Base-by-base conservation (phyloP, 768 basidiomycete species). In the Suillus subaureus region DNA sequence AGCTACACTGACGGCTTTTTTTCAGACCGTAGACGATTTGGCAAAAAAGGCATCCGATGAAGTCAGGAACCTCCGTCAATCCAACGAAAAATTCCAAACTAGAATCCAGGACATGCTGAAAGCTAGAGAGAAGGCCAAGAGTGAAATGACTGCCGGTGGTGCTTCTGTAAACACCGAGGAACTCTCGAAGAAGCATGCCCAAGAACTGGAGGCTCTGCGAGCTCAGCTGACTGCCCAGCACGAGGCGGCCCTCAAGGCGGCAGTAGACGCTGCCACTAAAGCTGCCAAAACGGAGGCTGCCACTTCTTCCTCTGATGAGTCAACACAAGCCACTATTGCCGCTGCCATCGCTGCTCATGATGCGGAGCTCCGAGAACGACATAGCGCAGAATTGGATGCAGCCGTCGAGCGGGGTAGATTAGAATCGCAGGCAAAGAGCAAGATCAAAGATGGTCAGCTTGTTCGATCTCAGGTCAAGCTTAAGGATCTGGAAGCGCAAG, bases 391-490 rank as follows among this genome's bases (percentile, higher is more conserved):
- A 61, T 84, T 92, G 40, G 81, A 81, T 3, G 80, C 84, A 7
- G 92, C 92, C 1, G 81, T 89, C 8, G 92, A 93, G 60, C 79
- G 85, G 3, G 92, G 92, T 3, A 81, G 91, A 56, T 79, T 84
- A 79, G 92, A 93, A 68, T 80, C 83, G 61, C 79, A 71, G 1
- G 80, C 86, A 28, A 90, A 89, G 77, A 73, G 78, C 40, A 91
- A 89, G 73, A 69, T 93, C 51, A 93, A 92, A 77, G 92, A 94
- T 68, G 78, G 80, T 2, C 90, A 90, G 68, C 78, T 93, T n/a
- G 81, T 87, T 37, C 84, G 80, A 61, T 79, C 85, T 12, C 86
- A 91, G 71, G 79, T 77, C 64, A 84, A 82, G 64, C 78, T 92
- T 60, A 93, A 91, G 77, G 87, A 89, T 8, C 79, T 92, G 42